phyloP scores from a whole-genome alignment of 2,329 filamentous ascomycete genomes.

The Phialocephala subalpina region DNA sequence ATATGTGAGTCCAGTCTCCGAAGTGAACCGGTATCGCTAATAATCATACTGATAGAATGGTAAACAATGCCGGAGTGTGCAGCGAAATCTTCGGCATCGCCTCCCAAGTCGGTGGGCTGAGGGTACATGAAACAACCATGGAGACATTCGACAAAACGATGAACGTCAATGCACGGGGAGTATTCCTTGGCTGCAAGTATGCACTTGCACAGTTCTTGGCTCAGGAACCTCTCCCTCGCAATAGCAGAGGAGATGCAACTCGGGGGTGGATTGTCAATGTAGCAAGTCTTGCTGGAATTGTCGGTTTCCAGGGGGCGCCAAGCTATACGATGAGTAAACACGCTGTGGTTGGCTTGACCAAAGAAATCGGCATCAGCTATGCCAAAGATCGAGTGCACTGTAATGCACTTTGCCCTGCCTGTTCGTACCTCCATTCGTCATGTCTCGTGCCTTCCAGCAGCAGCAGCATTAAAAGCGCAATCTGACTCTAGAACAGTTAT shows the following conservation, averaged over 20 bases:
- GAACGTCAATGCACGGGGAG: neutral
- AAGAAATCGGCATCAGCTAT: neutral
- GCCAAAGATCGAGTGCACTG: conserved; percentile 1
- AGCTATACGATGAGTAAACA: neutral
- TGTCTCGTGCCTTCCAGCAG: too few relatives aligned
- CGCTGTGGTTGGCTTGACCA: conserved; percentile 1
- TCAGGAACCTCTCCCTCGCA: neutral
- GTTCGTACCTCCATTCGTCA: neutral
- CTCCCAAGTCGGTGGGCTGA: neutral
- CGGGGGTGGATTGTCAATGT: conserved; percentile 4
- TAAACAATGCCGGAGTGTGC: conserved; percentile 2
- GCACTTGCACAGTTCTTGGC: neutral
- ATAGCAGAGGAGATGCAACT: conserved; percentile 6
- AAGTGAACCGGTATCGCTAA: neutral
- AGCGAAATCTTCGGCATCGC: neutral
- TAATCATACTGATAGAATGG: neutral
- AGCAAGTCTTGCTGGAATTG: neutral
- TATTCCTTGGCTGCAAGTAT: neutral
- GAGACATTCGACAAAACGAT: neutral
- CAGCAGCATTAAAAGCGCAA: neutral
- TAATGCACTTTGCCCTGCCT: neutral
- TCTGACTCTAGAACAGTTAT: neutral
- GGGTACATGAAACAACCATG: neutral
- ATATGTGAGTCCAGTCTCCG: neutral
- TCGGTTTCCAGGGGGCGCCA: neutral